Evolutionary conservation across 1,284 basidiomycete genomes (phyloP).

Genomic region (Cyathus olla): DNA sequence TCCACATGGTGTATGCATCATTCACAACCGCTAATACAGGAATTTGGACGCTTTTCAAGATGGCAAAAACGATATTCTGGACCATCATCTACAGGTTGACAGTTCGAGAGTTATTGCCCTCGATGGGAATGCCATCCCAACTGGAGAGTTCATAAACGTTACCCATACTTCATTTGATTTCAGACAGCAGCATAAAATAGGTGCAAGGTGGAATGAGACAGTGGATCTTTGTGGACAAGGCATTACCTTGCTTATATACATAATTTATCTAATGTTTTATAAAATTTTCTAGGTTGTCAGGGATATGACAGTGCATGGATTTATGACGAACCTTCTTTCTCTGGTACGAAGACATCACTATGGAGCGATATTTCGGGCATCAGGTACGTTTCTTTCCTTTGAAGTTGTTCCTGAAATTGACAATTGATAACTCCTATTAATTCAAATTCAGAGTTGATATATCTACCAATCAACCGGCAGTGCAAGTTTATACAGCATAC

Average conservation of each 20-base stretch:
- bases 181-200: constrained; percentile 49
- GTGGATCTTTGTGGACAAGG: constrained; percentile 51
- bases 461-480: constrained; percentile 60
- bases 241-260: too few relatives aligned
- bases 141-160: constrained; percentile 57
- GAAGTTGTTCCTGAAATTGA: background rate
- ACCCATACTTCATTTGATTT: constrained; percentile 58
- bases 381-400: constrained; percentile 37
- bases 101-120: constrained; percentile 55
- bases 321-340: constrained; percentile 46
- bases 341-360: constrained; percentile 44
- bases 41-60: constrained; percentile 68
- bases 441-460: constrained; percentile 62
- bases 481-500: constrained; percentile 59
- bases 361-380: constrained; percentile 62
- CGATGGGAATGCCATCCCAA: constrained; percentile 60
- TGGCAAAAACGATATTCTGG: constrained; percentile 54
- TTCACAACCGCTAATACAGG: too few relatives aligned
- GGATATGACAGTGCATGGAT: constrained; percentile 61
- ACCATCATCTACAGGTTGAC: constrained; percentile 56
- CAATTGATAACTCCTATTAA: too few relatives aligned
- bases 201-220: constrained; percentile 54
- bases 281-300: constrained; percentile 44
- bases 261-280: too few relatives aligned
- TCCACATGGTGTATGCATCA: too few relatives aligned